Percentiles rank a stretch among this genome's conserved stretches.
Conservation (phyloP, 2,329 filamentous ascomycete species). For the Cryphonectria carpinicola region DNA sequence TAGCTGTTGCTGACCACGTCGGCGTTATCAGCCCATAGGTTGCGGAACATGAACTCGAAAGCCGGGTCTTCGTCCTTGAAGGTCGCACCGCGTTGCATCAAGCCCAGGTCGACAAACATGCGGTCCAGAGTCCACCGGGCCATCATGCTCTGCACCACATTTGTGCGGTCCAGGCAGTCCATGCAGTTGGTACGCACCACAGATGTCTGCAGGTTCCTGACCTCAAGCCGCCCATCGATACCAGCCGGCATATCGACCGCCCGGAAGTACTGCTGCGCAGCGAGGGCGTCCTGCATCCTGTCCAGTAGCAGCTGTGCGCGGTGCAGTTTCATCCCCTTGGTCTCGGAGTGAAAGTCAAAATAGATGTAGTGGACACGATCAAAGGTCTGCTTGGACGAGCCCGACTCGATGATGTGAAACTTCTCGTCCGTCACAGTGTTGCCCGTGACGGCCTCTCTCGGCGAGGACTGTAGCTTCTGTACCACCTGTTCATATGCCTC, state of each 20-base stretch:
- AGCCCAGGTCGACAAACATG: slow-evolving; percentile 82
- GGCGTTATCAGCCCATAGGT: slow-evolving; percentile 98
- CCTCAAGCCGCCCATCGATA: slow-evolving; percentile 72
- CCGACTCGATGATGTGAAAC: slow-evolving; percentile 75
- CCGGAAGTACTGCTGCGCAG: slow-evolving; percentile 87
- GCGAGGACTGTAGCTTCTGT: slow-evolving; percentile 70
- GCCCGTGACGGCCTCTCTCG: slow-evolving; percentile 66
- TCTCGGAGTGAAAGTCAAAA: slow-evolving; percentile 98
- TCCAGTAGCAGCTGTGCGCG: slow-evolving; percentile 86
- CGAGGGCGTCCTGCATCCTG: slow-evolving; percentile 74
- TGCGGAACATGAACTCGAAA: slow-evolving; percentile 93
- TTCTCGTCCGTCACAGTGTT: slow-evolving; percentile 77
- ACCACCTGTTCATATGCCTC: slow-evolving; percentile 93
- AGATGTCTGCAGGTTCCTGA: slow-evolving; percentile 79
- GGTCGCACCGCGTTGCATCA: slow-evolving; percentile 75
- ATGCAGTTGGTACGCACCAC: slow-evolving; percentile 98
- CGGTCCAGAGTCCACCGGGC: slow-evolving; percentile 86
- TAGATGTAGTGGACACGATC: slow-evolving; percentile 95
- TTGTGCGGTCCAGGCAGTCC: slow-evolving; percentile 97
- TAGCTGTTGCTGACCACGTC: slow-evolving; percentile 93
- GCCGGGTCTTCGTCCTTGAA: slow-evolving; percentile 75
- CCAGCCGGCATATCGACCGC: slow-evolving; percentile 82
- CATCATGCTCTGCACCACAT: slow-evolving; percentile 97
- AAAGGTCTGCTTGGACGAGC: slow-evolving; percentile 61
- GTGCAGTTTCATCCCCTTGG: slow-evolving; percentile 92